Percentiles rank a stretch among this genome's conserved stretches.
Conservation (phyloP, 345 rosid genomes). For the Gossypium bickii region DNA sequence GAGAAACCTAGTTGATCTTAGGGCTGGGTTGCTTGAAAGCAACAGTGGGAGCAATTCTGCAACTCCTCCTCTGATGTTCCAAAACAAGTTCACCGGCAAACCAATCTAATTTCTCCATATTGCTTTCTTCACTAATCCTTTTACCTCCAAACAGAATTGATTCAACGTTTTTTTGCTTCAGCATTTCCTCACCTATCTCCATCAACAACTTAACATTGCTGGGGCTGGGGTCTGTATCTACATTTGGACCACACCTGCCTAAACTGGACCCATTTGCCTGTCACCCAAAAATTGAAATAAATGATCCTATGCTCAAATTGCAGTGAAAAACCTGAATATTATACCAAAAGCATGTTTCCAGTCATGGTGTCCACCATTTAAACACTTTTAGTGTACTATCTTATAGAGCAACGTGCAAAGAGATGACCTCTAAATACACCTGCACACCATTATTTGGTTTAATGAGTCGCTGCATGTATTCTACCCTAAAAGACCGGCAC, state of each 20-base stretch:
- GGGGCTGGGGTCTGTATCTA: slow-evolving; percentile 64
- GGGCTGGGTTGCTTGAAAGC: slow-evolving; percentile 79
- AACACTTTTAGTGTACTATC: background rate
- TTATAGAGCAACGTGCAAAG: background rate
- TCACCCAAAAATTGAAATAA: slow-evolving; percentile 10
- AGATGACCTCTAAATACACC: background rate
- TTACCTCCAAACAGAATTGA: slow-evolving; percentile 86
- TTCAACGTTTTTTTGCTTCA: slow-evolving; percentile 94
- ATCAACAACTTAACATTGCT: slow-evolving; percentile 68
- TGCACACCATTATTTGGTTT: background rate
- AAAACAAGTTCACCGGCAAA: slow-evolving; percentile 77
- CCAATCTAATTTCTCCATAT: slow-evolving; percentile 84
- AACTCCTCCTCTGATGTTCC: slow-evolving; percentile 91
- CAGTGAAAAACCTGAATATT: too few relatives aligned
- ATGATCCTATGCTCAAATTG: too few relatives aligned
- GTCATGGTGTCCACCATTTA: too few relatives aligned
- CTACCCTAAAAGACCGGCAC: too few relatives aligned
- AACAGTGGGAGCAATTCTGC: slow-evolving; percentile 94
- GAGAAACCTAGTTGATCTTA: slow-evolving; percentile 30
- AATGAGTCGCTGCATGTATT: background rate
- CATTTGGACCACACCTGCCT: slow-evolving; percentile 58
- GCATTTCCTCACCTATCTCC: slow-evolving; percentile 80
- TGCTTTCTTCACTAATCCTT: slow-evolving; percentile 67
- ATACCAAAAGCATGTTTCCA: too few relatives aligned
- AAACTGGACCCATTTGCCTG: slow-evolving; percentile 84